Evolutionary conservation across 192 early-diverging fungal species (phyloP).

Genomic region (Geranomyces variabilis): DNA sequence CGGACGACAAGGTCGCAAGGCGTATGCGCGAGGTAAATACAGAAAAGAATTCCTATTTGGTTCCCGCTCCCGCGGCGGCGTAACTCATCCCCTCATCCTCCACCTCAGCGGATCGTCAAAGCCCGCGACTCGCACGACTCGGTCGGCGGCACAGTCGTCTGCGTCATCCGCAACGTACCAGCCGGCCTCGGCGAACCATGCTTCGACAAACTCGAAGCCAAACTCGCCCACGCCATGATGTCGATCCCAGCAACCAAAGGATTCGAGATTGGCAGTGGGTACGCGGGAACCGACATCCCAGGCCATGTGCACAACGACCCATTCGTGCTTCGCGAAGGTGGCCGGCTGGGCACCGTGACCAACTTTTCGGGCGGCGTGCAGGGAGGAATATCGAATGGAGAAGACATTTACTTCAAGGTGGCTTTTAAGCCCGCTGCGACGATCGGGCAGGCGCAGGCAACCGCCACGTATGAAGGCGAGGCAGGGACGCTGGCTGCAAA

Average conservation of each 20-base stretch:
- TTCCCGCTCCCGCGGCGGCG: no score
- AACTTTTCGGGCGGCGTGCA: slow-evolving; percentile 97
- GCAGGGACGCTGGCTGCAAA: slow-evolving; percentile 84
- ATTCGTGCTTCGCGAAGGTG: slow-evolving; percentile 68
- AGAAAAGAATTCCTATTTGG: no score
- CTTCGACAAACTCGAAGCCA: slow-evolving; percentile 97
- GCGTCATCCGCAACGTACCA: slow-evolving; percentile 93
- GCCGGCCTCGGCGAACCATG: slow-evolving; percentile 94
- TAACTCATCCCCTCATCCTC: not conserved
- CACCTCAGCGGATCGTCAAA: slow-evolving; percentile 69
- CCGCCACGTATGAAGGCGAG: slow-evolving; percentile 82
- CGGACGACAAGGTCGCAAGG: slow-evolving; percentile 71
- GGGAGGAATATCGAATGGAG: slow-evolving; percentile 97
- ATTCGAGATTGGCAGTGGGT: slow-evolving; percentile 96
- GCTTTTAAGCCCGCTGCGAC: slow-evolving; percentile 98
- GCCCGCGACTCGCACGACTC: slow-evolving; percentile 85
- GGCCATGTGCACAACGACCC: slow-evolving; percentile 95
- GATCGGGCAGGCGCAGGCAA: slow-evolving; percentile 87
- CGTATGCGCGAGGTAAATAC: slow-evolving; percentile 85
- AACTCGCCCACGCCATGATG: slow-evolving; percentile 97
- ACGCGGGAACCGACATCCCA: slow-evolving; percentile 81
- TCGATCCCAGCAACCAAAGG: slow-evolving; percentile 98
- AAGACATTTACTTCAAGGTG: slow-evolving; percentile 95
- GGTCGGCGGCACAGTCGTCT: slow-evolving; percentile 93
- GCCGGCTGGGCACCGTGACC: slow-evolving; percentile 79